These are phyloP conservation scores for Diaporthe sp. DNA, from an alignment of 2,329 filamentous ascomycete genomes.

Conservation along the genomic window DNA sequence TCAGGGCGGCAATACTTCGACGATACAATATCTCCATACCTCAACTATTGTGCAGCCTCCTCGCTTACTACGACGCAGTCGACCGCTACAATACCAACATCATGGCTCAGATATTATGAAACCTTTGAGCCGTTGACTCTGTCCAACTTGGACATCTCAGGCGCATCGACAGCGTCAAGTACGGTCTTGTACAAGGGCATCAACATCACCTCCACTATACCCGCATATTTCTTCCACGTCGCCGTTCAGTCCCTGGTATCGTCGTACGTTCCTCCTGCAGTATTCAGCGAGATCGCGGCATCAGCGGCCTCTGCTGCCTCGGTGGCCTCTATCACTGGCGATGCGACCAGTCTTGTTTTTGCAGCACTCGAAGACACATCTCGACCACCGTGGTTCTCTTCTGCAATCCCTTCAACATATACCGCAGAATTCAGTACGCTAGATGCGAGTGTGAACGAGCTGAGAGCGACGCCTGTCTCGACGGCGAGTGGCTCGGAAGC, in stretches of 20 bases:
- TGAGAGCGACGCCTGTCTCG: neutral
- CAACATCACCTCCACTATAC: neutral
- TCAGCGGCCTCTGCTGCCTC: slow-evolving; percentile 15
- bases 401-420: slow-evolving; percentile 3
- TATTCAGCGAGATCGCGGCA: neutral
- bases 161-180: too few relatives aligned
- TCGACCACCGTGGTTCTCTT: slow-evolving; percentile 25
- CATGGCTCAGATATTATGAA: neutral
- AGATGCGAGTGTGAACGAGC: neutral
- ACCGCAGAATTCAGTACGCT: neutral
- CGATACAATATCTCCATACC: neutral
- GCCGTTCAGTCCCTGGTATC: neutral
- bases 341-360: slow-evolving; percentile 11
- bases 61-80: neutral
- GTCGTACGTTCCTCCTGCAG: neutral
- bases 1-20: neutral
- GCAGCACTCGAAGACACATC: slow-evolving; percentile 7
- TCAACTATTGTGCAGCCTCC: neutral
- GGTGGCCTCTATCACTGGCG: neutral
- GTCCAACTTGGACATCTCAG: neutral
- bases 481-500: neutral
- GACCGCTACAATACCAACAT: neutral
- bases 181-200: neutral
- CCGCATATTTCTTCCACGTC: neutral
- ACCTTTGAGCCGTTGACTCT: neutral